A percentile compares a stretch with the other conserved stretches of the same genome.
phyloP scores from a whole-genome alignment of 768 basidiomycete genomes.

The Cystofilobasidium bisporidii region DNA sequence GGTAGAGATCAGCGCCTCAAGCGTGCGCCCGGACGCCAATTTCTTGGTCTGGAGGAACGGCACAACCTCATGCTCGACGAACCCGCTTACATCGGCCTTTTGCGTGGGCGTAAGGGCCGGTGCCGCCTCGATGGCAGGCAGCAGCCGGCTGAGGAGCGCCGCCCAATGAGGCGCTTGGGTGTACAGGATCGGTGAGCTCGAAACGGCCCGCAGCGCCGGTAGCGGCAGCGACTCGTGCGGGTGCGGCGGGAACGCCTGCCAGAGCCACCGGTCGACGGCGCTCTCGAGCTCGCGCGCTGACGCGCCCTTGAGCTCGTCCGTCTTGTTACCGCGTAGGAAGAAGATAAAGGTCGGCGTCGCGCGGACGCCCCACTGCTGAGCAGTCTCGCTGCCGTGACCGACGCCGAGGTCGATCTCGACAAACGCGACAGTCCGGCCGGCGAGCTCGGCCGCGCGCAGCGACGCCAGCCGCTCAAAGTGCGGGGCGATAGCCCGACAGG shows the following conservation, averaged over 20 bases:
- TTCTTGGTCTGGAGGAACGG: constrained; percentile 54
- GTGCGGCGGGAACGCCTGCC: constrained; percentile 70
- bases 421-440: constrained; percentile 54
- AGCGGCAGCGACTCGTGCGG: constrained; percentile 63
- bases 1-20: constrained; percentile 45
- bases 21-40: background rate
- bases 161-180: constrained; percentile 61
- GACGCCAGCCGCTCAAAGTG: constrained; percentile 67
- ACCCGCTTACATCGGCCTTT: constrained; percentile 43
- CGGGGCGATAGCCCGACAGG: constrained; percentile 75
- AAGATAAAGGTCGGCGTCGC: constrained; percentile 86
- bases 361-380: constrained; percentile 54
- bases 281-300: constrained; percentile 58
- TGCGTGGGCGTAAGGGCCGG: constrained; percentile 33
- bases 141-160: constrained; percentile 54
- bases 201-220: constrained; percentile 53
- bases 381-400: constrained; percentile 55
- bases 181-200: constrained; percentile 67
- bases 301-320: constrained; percentile 62
- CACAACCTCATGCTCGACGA: constrained; percentile 47
- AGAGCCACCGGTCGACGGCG: constrained; percentile 64
- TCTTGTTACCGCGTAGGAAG: constrained; percentile 61
- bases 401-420: constrained; percentile 73
- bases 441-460: constrained; percentile 43
- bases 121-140: constrained; percentile 51